Evolutionary conservation across 2,329 filamentous ascomycete species (phyloP).

Genomic region (Penicillium sp.): DNA sequence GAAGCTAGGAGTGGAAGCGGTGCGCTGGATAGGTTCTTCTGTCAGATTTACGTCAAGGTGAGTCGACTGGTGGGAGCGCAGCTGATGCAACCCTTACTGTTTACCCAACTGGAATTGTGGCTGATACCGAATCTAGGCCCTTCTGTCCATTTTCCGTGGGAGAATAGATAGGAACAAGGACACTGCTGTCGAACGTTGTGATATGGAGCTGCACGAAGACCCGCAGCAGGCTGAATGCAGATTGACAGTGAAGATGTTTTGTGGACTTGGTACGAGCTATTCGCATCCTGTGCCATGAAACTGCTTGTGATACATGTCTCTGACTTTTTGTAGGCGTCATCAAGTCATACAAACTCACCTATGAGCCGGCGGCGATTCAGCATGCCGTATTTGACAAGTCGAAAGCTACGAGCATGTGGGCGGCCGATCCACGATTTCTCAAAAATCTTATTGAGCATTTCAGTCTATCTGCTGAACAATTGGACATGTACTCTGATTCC

Average conservation of each 20-base stretch:
- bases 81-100: too few species aligned
- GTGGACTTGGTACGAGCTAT: conserved; percentile 54
- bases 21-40: conserved; percentile 57
- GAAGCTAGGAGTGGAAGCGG: conserved; percentile 22
- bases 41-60: conserved; percentile 61
- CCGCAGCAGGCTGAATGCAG: conserved; percentile 61
- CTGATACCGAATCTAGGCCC: conserved; percentile 39
- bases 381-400: conserved; percentile 65
- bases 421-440: conserved; percentile 58
- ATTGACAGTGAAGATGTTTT: conserved; percentile 63
- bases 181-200: conserved; percentile 62
- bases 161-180: conserved; percentile 61
- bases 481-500: conserved; percentile 62
- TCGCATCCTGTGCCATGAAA: neutral
- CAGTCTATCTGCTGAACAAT: conserved; percentile 63
- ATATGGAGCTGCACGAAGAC: conserved; percentile 61
- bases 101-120: neutral
- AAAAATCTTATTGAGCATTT: conserved; percentile 67
- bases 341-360: conserved; percentile 66
- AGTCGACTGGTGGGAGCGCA: neutral
- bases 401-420: conserved; percentile 60
- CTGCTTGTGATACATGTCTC: neutral
- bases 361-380: conserved; percentile 63
- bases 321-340: conserved; percentile 53
- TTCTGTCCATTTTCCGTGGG: conserved; percentile 66